Evolutionary conservation across 805 yeast species (phyloP), one percentile per base, ranked within the genome.

Genomic region (Wickerhamiella lipophila): DNA sequence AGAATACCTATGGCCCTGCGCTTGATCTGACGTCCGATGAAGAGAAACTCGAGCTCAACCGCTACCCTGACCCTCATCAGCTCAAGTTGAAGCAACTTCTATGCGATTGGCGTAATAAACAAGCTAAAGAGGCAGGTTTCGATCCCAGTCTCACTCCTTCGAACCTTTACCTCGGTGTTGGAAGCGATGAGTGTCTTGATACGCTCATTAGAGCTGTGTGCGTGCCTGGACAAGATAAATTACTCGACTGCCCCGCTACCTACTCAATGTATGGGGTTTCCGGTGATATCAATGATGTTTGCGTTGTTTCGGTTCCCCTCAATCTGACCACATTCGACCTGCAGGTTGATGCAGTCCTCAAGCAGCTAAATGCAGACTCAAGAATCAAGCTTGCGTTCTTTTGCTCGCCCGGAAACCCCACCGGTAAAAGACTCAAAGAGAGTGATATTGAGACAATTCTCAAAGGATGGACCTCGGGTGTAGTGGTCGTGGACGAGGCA

Each of bases 1-100:
- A 92, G 66, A 92, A 92, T 63, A 81, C 97, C 1, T 83, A 81
- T 60, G 98, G 97, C 0, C 89, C 96, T 3, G 77, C 94, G 1
- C 64, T 86, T 13, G 64, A 65, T 6, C 55, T 77, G 21, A 63
- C 71, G 3, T 55, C 56, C 0, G 65, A 64, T 1, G 89, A 82
- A 53, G 51, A 62, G 12, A 50, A 56, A 1, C 67, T 77, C 54
- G 81, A 79, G 44, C 76, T 92, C 57, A 81, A 92, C 69, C 74
- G 98, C 59, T 92, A 92, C 63, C 98, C 98, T 15, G 98, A 92
- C 59, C 98, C 98, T 8, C 96, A 92, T 66, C 97, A 89, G 60
- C 51, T 75, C 6, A 80, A 72, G 29, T 72, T 92, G 58, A 92
- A 92, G 62, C 68, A 74, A 53, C 78, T 78, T 54, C 70, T 89